phyloP scores from a whole-genome alignment of 805 yeast genomes.

The Pachysolen tannophilus region DNA sequence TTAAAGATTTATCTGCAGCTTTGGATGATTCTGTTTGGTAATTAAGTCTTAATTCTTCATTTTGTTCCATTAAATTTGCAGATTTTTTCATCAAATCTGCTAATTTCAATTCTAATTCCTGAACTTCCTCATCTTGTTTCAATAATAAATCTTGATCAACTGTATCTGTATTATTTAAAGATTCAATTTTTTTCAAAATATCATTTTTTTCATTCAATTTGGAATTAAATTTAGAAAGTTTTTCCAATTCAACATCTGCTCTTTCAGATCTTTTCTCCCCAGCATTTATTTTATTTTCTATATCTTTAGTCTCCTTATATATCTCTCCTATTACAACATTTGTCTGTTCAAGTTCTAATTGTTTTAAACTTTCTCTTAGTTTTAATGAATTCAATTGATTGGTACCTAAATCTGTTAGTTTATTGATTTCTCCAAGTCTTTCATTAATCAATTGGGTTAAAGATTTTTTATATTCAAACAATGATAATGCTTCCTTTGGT shows the following conservation, averaged over 20 bases:
- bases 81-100: constrained; percentile 9
- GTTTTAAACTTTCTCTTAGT: constrained; percentile 30
- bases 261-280: constrained; percentile 23
- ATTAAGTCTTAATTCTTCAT: constrained; percentile 25
- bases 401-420: constrained; percentile 15
- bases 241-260: constrained; percentile 21
- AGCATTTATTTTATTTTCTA: constrained; percentile 22
- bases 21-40: constrained; percentile 37
- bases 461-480: constrained; percentile 23
- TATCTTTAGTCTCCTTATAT: constrained; percentile 28
- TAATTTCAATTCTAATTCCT: not conserved
- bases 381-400: constrained; percentile 19
- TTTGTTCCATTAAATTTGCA: constrained; percentile 12
- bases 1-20: constrained; percentile 37
- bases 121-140: too few relatives aligned
- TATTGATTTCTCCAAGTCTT: constrained; percentile 21
- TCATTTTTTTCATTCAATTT: constrained; percentile 12
- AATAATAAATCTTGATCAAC: too few relatives aligned
- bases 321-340: constrained; percentile 31
- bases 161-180: too few relatives aligned
- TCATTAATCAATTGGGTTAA: constrained; percentile 29
- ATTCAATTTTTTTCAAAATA: constrained; percentile 9
- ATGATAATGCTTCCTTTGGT: constrained; percentile 8
- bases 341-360: constrained; percentile 28
- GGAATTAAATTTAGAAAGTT: constrained; percentile 11